Base-by-base conservation (phyloP, 2,329 filamentous ascomycete genomes). In the Fusarium pseudograminearum region DNA sequence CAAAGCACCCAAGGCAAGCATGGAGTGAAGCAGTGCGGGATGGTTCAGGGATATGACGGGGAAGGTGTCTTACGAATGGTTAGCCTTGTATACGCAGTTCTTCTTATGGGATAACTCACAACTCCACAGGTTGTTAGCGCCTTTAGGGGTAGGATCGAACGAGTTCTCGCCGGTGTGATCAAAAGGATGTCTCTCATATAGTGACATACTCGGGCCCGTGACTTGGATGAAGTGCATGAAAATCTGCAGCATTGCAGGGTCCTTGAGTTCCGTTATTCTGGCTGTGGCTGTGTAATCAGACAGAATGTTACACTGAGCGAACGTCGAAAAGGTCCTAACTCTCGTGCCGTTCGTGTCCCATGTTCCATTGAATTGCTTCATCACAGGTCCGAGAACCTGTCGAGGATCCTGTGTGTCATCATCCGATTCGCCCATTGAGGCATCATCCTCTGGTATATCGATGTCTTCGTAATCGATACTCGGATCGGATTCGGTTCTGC, bases 151-250 rank as follows among this genome's bases (percentile, higher is more conserved):
- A 1, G 87, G 83, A 12, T 83, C 82, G 46, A 90, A 90, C 31
- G 92, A 84, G 9, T 73, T 74, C 46, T 75, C 76, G 30, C 90
- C 85, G 2, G 89, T 86, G 2, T 92, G 87, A 74, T 95, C 93
- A 57, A 90, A 86, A 4, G 92, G 90, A 77, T 94, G 90, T 55
- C 95, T 87, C 79, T 98, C 94, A 76, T 93, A 97, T 30, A 97
- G 86, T 2, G 94, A 97, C 76, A 98, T 88, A 70, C 89, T 92
- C 1, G 94, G 93, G 0, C 91, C 94, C 4, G 94, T 97, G 9
- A 96, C 91, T 71, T 93, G 91, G 47, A 98, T 89, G 78, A 98
- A 98, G 79, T 98, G 94, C 78, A 91, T 91, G 78, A 98, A 98
- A 9, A 97, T 90, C 31, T 90, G 87, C 16, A 93, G 91, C 14